A percentile compares a stretch with the other conserved stretches of the same genome.
These are phyloP conservation scores for Cicer judaicum DNA, from an alignment of 306 rosid species.

Conservation along the genomic window DNA sequence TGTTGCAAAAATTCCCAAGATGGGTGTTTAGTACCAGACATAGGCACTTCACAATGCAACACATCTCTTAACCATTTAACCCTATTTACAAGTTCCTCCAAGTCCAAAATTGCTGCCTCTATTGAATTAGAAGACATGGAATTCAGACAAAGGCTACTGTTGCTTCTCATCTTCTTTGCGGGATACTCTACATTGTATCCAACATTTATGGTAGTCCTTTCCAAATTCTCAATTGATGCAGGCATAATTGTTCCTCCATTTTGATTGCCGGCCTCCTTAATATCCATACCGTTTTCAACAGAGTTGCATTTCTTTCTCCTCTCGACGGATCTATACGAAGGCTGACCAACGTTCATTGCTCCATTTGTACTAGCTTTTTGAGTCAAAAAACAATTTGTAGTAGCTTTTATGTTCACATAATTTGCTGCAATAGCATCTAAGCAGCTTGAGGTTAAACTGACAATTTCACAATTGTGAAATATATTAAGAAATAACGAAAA, in stretches of 20 bases:
- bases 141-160: conserved; percentile 49
- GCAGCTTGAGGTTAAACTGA: conserved; percentile 19
- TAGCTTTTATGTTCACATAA: conserved; percentile 18
- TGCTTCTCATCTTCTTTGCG: conserved; percentile 51
- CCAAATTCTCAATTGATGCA: conserved; percentile 42
- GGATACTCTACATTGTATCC: conserved; percentile 41
- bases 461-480: background rate
- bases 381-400: background rate
- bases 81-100: conserved; percentile 78
- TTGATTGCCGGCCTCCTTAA: conserved; percentile 30
- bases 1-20: conserved; percentile 65
- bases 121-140: conserved; percentile 53
- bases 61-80: conserved; percentile 71
- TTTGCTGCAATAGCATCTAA: conserved; percentile 35
- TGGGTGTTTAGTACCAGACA: conserved; percentile 44
- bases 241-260: conserved; percentile 41
- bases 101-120: conserved; percentile 70
- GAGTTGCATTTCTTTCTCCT: conserved; percentile 21
- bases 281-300: conserved; percentile 28
- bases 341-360: conserved; percentile 42
- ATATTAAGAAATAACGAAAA: conserved; percentile 13
- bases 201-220: conserved; percentile 31
- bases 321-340: conserved; percentile 20
- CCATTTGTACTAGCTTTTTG: conserved; percentile 26
- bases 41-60: conserved; percentile 56